phyloP scores from a whole-genome alignment of 2,329 filamentous ascomycete species.

The Emmonsiellopsis sp. region DNA sequence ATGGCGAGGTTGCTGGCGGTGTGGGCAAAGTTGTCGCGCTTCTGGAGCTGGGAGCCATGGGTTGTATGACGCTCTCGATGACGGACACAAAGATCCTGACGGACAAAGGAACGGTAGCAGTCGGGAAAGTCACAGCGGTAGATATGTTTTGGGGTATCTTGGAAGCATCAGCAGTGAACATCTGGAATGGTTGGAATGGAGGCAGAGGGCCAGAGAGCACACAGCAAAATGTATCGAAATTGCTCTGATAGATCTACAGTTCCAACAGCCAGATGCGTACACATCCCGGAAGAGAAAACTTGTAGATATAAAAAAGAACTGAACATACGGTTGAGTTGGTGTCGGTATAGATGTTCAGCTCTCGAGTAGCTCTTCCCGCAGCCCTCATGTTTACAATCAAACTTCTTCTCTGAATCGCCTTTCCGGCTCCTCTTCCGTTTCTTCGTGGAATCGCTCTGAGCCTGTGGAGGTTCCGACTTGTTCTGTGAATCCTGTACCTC shows the following conservation, averaged over 20 bases:
- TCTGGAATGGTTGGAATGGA: background rate
- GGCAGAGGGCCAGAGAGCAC: background rate
- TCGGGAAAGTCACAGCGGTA: conserved; percentile 89
- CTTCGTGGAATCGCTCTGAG: conserved; percentile 17
- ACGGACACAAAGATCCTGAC: conserved; percentile 82
- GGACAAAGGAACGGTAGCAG: conserved; percentile 82
- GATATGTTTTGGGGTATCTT: conserved; percentile 88
- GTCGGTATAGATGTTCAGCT: conserved; percentile 91
- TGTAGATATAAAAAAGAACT: conserved; percentile 4
- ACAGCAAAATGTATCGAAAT: no score
- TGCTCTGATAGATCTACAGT: no score
- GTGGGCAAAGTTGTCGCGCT: conserved; percentile 38
- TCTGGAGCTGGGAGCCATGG: conserved; percentile 43
- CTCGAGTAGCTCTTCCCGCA: conserved; percentile 96
- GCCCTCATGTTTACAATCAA: conserved; percentile 73
- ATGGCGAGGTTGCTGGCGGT: conserved; percentile 14
- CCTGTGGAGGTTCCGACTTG: background rate
- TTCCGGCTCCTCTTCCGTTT: conserved; percentile 39
- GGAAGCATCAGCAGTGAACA: conserved; percentile 7
- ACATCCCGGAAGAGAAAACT: background rate
- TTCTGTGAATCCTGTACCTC: background rate
- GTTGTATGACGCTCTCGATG: conserved; percentile 74
- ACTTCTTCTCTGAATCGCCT: conserved; percentile 44
- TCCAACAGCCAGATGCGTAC: background rate
- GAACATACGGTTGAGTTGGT: conserved; percentile 80